Evolutionary conservation across 148 eudicot species (phyloP).

Genomic region (Rhododendron griersonianum): DNA sequence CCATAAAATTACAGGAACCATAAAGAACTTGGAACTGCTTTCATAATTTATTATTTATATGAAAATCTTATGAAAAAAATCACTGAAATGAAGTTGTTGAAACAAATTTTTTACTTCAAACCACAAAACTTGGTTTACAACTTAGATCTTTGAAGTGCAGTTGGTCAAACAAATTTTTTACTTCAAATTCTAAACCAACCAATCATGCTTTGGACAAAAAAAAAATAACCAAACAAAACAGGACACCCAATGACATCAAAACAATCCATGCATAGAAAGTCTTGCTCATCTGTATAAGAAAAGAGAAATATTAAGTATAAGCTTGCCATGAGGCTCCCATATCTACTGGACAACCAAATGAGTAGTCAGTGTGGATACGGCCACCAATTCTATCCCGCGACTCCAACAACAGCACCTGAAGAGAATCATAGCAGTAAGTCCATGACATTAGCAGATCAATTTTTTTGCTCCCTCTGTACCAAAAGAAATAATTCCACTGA

Average conservation of each 20-base stretch:
- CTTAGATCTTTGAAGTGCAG: too few species aligned
- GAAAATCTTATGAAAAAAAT: too few species aligned
- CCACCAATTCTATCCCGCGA: slow-evolving; percentile 98
- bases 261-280: not conserved
- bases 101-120: too few species aligned
- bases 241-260: not conserved
- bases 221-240: not conserved
- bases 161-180: too few species aligned
- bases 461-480: not conserved
- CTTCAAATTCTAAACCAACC: too few species aligned
- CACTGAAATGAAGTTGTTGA: too few species aligned
- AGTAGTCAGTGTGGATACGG: slow-evolving; percentile 91
- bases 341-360: slow-evolving; percentile 96
- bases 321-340: slow-evolving; percentile 99
- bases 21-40: too few species aligned
- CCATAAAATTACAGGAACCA: too few species aligned
- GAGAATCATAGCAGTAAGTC: slow-evolving; percentile 13
- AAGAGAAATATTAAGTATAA: slow-evolving; percentile 7
- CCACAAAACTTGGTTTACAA: too few species aligned
- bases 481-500: not conserved
- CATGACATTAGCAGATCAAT: not conserved
- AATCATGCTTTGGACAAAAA: too few species aligned
- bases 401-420: slow-evolving; percentile 85
- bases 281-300: slow-evolving; percentile 3
- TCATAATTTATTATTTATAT: too few species aligned